Conservation (phyloP, 2,329 filamentous ascomycete species). For the Pseudogymnoascus sp. region DNA sequence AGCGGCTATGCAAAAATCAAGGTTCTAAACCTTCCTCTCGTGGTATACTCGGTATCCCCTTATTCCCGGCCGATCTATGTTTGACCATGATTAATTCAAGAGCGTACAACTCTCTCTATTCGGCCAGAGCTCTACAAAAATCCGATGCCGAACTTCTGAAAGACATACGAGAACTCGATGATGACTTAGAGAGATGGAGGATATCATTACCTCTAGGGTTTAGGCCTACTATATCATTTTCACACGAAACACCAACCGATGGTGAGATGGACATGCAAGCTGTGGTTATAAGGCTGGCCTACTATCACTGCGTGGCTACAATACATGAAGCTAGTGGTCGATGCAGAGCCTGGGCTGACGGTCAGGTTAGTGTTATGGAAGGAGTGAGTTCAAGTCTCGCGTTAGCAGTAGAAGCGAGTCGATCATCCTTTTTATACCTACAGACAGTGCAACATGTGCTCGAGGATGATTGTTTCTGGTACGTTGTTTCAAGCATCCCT, state of each 20-base stretch:
- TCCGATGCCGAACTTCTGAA: slow-evolving; percentile 47
- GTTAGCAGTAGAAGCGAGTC: slow-evolving; percentile 47
- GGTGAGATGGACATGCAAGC: slow-evolving; percentile 37
- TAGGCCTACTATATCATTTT: slow-evolving; percentile 41
- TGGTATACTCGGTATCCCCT: background rate
- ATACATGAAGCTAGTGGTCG: slow-evolving; percentile 49
- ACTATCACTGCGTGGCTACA: slow-evolving; percentile 46
- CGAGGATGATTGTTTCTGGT: slow-evolving; percentile 37
- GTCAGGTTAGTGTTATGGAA: slow-evolving; percentile 32
- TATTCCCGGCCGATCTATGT: slow-evolving; percentile 42
- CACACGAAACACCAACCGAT: slow-evolving; percentile 24
- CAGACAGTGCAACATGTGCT: slow-evolving; percentile 36
- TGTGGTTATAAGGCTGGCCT: slow-evolving; percentile 45
- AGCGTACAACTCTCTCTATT: slow-evolving; percentile 42
- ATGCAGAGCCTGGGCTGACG: slow-evolving; percentile 37
- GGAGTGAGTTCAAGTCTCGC: slow-evolving; percentile 46
- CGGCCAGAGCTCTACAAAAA: slow-evolving; percentile 39
- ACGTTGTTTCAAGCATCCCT: slow-evolving; percentile 33
- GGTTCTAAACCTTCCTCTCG: background rate
- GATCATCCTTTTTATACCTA: slow-evolving; percentile 46
- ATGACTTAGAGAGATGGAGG: slow-evolving; percentile 49
- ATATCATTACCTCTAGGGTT: slow-evolving; percentile 38
- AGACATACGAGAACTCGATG: slow-evolving; percentile 49
- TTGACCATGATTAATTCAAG: slow-evolving; percentile 46
- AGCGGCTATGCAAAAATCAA: slow-evolving; percentile 16